Percentiles rank a stretch among this genome's conserved stretches.
phyloP scores from a whole-genome alignment of 495 filamentous ascomycete genomes.

The Neohortaea acidophila region DNA sequence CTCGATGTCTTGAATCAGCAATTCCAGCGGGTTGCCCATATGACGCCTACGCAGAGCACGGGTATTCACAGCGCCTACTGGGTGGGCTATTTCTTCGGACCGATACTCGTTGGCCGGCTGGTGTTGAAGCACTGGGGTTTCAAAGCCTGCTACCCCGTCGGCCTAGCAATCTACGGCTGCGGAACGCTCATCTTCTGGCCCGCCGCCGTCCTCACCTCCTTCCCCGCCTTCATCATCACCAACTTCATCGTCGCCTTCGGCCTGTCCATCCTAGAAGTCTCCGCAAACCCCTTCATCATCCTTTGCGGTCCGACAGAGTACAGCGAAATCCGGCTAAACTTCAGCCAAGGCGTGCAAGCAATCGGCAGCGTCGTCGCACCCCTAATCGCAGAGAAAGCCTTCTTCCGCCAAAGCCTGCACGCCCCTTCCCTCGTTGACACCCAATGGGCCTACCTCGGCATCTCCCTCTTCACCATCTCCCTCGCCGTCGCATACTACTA shows the following conservation, averaged over 20 bases:
- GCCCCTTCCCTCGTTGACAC: slow-evolving; percentile 46
- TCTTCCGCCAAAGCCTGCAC: slow-evolving; percentile 33
- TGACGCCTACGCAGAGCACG: slow-evolving; percentile 30
- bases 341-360: slow-evolving; percentile 55
- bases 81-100: slow-evolving; percentile 43
- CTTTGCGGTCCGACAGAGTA: slow-evolving; percentile 54
- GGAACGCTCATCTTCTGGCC: slow-evolving; percentile 61
- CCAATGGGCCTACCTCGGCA: slow-evolving; percentile 60
- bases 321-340: slow-evolving; percentile 47
- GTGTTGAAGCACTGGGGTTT: slow-evolving; percentile 51
- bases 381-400: slow-evolving; percentile 44
- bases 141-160: slow-evolving; percentile 49
- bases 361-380: slow-evolving; percentile 48
- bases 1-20: slow-evolving; percentile 28
- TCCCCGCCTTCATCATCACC: slow-evolving; percentile 46
- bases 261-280: slow-evolving; percentile 46
- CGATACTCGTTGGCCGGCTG: slow-evolving; percentile 41
- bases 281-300: slow-evolving; percentile 52
- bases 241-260: slow-evolving; percentile 56
- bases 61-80: slow-evolving; percentile 53
- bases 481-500: slow-evolving; percentile 53
- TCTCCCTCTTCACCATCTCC: slow-evolving; percentile 47
- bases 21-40: slow-evolving; percentile 25
- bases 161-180: slow-evolving; percentile 47
- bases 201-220: slow-evolving; percentile 50